A percentile compares a stretch with the other conserved stretches of the same genome.
Conservation (phyloP, 768 basidiomycete genomes). For the Sporobolomyces pararoseus region DNA sequence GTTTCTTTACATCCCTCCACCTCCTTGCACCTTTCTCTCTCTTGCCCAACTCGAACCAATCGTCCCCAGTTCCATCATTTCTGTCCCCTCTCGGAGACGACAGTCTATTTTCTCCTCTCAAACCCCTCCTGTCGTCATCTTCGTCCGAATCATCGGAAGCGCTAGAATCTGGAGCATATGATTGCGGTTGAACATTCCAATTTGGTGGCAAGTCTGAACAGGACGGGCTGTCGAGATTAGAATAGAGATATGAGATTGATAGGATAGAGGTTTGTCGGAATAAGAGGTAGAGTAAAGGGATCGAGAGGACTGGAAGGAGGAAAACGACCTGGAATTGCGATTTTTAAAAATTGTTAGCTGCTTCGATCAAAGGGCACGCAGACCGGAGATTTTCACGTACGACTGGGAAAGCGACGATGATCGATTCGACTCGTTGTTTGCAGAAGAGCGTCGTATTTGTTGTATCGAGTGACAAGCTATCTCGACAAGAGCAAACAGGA, state of each 20-base stretch:
- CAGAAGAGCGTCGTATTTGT: neutral
- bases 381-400: neutral
- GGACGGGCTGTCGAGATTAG: neutral
- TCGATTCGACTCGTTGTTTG: neutral
- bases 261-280: neutral
- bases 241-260: neutral
- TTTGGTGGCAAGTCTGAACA: conserved; percentile 16
- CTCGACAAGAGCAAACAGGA: too few species aligned
- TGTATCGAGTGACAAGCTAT: neutral
- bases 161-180: conserved; percentile 25
- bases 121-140: neutral
- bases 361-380: too few species aligned
- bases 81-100: too few species aligned
- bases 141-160: conserved; percentile 15
- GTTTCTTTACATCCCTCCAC: conserved; percentile 21
- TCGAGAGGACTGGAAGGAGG: conserved; percentile 13
- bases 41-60: conserved; percentile 24
- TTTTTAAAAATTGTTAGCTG: too few species aligned
- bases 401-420: neutral
- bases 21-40: neutral
- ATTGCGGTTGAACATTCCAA: conserved; percentile 14
- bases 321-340: conserved; percentile 3
- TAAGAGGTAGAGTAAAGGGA: conserved; percentile 11
- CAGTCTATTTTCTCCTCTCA: neutral
- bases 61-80: neutral